Conservation (phyloP, 805 yeast species). For the Scheffersomyces amazonensis region DNA sequence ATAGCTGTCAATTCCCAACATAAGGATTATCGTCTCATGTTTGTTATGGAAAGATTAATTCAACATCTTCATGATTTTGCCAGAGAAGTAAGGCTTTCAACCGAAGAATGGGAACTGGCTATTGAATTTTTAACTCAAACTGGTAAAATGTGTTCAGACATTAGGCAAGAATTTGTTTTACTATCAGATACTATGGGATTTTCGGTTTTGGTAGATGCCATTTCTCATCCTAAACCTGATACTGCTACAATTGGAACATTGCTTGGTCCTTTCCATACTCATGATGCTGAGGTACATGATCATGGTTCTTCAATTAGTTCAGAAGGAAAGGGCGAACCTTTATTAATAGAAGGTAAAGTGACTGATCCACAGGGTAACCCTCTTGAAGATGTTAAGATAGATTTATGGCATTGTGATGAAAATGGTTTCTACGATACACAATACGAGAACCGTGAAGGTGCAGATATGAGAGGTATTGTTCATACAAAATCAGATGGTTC, state of each 20-base stretch:
- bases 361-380: constrained; percentile 15
- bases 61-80: constrained; percentile 19
- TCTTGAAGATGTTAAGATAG: constrained; percentile 14
- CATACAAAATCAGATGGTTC: constrained; percentile 12
- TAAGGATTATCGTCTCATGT: constrained; percentile 7
- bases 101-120: constrained; percentile 17
- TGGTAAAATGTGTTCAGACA: constrained; percentile 17
- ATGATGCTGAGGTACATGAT: constrained; percentile 16
- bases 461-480: constrained; percentile 19
- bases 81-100: constrained; percentile 16
- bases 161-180: constrained; percentile 18
- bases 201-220: constrained; percentile 16
- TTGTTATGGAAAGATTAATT: constrained; percentile 11
- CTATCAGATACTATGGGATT: constrained; percentile 16
- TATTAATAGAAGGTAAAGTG: constrained; percentile 16
- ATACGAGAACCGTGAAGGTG: constrained; percentile 14
- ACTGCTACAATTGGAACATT: constrained; percentile 18
- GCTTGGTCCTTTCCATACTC: constrained; percentile 21
- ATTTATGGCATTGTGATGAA: constrained; percentile 20
- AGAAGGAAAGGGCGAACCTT: constrained; percentile 17
- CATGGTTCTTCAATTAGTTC: constrained; percentile 14
- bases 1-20: constrained; percentile 15
- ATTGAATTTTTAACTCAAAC: constrained; percentile 15
- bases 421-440: constrained; percentile 19
- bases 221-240: constrained; percentile 19